Base-by-base conservation (phyloP, 208 protist species). In the Phytomonas sp. region DNA sequence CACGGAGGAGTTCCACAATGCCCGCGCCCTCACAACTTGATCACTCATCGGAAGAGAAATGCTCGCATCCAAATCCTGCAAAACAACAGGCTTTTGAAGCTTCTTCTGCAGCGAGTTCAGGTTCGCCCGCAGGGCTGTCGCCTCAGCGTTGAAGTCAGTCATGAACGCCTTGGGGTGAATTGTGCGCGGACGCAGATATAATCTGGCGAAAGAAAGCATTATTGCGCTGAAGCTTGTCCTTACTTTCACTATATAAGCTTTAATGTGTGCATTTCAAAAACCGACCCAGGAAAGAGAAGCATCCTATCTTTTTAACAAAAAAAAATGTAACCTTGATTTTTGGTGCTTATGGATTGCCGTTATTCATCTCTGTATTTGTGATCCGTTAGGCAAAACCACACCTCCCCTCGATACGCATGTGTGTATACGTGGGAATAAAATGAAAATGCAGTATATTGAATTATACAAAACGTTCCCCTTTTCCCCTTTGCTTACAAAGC, bases 1-100 rank as follows among this genome's bases (percentile, higher is more conserved):
- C 60, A 76, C 74, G 0, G 87, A 83, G 36, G 76, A 79, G 33
- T 76, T 72, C 87, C 90, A 95, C 40, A 95, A 64, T 60, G 85
- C 80, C 72, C 72, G 74, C 11, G 75, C 89, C 33, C 53, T 83
- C 36, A 91, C 40, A 13, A 70, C 70, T 20, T 64, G 46, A 59
- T 69, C 61, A 2, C 68, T 66, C 11, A 81, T 62, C 0, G 76
- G 36, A 30, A 78, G 23, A 15, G 70, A 60, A 20, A 73, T 43
- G 5, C 71, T 66, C 30, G 68, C 79, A 62, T 90, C 76, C 43
- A 90, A 62, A 60, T 73, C 78, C 20, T 92, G 67, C 1, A 94
- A 68, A 0, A 92, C 69, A 65, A 78, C 32, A n/a, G 76, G 72
- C 62, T 66, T 46, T 28, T 32, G 33, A 32, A 65, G 72, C n/a